Evolutionary conservation across 2,329 filamentous ascomycete species (phyloP).

Genomic region (Capronia americana): DNA sequence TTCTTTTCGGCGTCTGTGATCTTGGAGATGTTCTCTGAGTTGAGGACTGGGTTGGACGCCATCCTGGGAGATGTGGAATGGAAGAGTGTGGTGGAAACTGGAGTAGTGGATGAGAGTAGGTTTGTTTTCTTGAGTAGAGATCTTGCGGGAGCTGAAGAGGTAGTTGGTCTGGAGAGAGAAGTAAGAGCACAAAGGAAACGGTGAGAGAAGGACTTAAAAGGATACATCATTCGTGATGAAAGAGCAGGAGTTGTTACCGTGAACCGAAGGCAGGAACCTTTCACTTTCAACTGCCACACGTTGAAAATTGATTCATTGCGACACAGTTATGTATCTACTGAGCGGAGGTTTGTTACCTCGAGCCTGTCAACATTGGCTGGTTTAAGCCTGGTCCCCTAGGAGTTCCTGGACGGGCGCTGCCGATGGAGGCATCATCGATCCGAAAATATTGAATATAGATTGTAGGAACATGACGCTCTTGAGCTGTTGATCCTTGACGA

Average conservation of each 20-base stretch:
- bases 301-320: not conserved
- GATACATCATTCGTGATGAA: not conserved
- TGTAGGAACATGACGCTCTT: not conserved
- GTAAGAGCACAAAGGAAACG: not conserved
- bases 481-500: not conserved
- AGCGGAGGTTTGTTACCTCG: not conserved
- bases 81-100: not conserved
- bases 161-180: not conserved
- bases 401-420: not conserved
- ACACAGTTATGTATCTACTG: too few species aligned
- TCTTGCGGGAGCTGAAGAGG: not conserved
- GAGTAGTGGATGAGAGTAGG: not conserved
- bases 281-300: not conserved
- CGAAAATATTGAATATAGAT: not conserved
- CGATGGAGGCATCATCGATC: not conserved
- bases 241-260: not conserved
- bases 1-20: slow-evolving; percentile 50
- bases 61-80: slow-evolving; percentile 1
- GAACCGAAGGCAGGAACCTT: not conserved
- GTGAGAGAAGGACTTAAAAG: not conserved
- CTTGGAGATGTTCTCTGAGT: slow-evolving; percentile 46
- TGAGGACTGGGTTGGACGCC: slow-evolving; percentile 17
- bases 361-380: not conserved
- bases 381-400: not conserved
- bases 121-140: not conserved